Evolutionary conservation across 163 green algal species (phyloP).

Genomic region (Chloroidium sp.): DNA sequence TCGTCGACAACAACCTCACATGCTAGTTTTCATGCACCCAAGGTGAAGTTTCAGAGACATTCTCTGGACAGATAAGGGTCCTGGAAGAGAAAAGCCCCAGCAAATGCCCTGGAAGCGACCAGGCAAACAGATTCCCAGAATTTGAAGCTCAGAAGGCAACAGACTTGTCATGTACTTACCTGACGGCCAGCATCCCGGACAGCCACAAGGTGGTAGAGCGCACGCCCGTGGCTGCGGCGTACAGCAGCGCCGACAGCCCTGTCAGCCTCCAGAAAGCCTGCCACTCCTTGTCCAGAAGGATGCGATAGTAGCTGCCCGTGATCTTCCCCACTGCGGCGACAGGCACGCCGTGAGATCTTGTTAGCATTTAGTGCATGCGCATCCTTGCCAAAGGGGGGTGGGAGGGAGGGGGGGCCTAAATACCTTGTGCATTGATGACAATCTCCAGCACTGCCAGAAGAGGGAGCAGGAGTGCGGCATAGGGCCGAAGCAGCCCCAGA

Average conservation of each 20-base stretch:
- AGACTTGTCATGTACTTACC: neutral
- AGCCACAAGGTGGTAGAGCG: slow-evolving; percentile 17
- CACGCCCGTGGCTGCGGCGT: slow-evolving; percentile 8
- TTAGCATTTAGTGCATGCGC: too few relatives aligned
- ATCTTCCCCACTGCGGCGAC: slow-evolving; percentile 39
- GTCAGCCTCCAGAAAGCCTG: slow-evolving; percentile 5
- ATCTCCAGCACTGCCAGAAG: slow-evolving; percentile 22
- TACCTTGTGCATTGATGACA: slow-evolving; percentile 26
- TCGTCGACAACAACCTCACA: too few relatives aligned
- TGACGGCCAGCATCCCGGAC: slow-evolving; percentile 14
- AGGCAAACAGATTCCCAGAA: too few relatives aligned
- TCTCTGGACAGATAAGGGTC: too few relatives aligned
- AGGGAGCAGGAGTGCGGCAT: slow-evolving; percentile 12
- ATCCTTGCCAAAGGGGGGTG: neutral
- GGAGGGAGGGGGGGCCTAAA: neutral
- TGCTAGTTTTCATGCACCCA: too few relatives aligned
- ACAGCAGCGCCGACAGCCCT: slow-evolving; percentile 21
- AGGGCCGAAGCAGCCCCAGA: slow-evolving; percentile 18
- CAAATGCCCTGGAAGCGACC: too few relatives aligned
- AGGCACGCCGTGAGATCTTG: slow-evolving; percentile 1
- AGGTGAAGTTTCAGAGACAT: too few relatives aligned
- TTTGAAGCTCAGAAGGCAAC: too few relatives aligned
- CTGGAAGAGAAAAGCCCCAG: too few relatives aligned
- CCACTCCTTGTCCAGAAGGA: slow-evolving; percentile 30
- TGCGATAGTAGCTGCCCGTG: slow-evolving; percentile 38